These are phyloP conservation scores for Rubia tinctorum DNA, from an alignment of 305 asterid genomes.

Conservation along the genomic window DNA sequence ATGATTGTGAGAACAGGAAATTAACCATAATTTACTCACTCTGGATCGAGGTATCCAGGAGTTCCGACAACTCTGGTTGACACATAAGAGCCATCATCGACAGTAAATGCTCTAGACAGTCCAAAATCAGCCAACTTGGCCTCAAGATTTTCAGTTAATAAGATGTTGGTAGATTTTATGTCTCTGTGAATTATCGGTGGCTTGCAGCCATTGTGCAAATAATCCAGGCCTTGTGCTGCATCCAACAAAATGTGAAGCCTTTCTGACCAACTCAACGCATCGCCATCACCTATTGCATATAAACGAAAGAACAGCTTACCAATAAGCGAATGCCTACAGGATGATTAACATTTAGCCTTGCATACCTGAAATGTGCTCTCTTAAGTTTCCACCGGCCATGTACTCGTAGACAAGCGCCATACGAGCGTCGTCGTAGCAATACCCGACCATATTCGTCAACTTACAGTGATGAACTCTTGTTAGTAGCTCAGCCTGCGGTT, in stretches of 20 bases:
- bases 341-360: too few species aligned
- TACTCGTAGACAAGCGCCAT: conserved; percentile 32
- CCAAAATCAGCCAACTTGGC: conserved; percentile 40
- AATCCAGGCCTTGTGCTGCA: conserved; percentile 36
- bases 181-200: conserved; percentile 40
- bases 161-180: conserved; percentile 28
- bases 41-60: conserved; percentile 35
- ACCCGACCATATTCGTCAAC: conserved; percentile 30
- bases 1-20: neutral
- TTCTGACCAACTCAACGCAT: conserved; percentile 27
- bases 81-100: conserved; percentile 21
- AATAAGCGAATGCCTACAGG: too few species aligned
- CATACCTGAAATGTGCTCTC: conserved; percentile 24
- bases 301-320: too few species aligned
- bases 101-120: conserved; percentile 23
- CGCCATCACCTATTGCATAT: conserved; percentile 8
- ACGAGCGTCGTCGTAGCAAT: conserved; percentile 27
- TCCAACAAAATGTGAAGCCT: conserved; percentile 32
- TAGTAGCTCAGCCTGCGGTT: conserved; percentile 28
- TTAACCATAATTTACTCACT: conserved; percentile 16
- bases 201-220: conserved; percentile 34
- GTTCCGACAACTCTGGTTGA: conserved; percentile 27
- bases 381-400: conserved; percentile 32
- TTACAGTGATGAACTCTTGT: conserved; percentile 32
- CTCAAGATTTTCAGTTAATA: conserved; percentile 23